Evolutionary conservation across 495 filamentous ascomycete genomes (phyloP).

Genomic region (Copromyces sp.): DNA sequence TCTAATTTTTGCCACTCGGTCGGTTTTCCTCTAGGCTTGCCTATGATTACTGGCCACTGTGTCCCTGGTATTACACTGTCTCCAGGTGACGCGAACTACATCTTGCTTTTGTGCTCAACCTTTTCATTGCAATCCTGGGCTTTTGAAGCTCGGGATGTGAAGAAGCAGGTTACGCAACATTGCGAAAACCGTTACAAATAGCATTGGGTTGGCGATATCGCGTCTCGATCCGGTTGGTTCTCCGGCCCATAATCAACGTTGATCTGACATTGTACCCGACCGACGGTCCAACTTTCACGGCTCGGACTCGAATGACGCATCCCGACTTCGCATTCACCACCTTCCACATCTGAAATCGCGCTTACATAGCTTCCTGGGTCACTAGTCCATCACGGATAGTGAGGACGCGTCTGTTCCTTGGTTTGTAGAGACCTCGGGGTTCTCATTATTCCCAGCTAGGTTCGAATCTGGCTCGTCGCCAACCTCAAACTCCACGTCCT

Average conservation of each 20-base stretch:
- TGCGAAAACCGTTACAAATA: background rate
- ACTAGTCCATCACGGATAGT: background rate
- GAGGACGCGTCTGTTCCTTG: background rate
- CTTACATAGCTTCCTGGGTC: background rate
- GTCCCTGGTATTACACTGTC: slow-evolving; percentile 85
- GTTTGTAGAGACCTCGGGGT: background rate
- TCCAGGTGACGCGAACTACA: slow-evolving; percentile 65
- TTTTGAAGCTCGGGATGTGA: background rate
- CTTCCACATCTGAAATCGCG: background rate
- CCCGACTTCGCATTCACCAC: background rate
- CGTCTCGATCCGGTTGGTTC: background rate
- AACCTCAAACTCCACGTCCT: background rate
- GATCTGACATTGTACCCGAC: background rate
- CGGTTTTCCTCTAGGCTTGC: slow-evolving; percentile 56
- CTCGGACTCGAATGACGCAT: background rate
- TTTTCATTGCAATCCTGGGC: background rate
- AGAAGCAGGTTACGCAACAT: background rate
- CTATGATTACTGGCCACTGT: slow-evolving; percentile 59
- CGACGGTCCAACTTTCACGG: background rate
- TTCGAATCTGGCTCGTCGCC: background rate
- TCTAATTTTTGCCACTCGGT: slow-evolving; percentile 56
- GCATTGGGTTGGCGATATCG: background rate
- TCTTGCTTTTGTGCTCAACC: background rate
- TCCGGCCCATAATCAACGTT: background rate
- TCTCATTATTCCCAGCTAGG: background rate